Evolutionary conservation across 2,329 filamentous ascomycete species (phyloP), one percentile per base, ranked within the genome.

Genomic region (Fusarium sp.): DNA sequence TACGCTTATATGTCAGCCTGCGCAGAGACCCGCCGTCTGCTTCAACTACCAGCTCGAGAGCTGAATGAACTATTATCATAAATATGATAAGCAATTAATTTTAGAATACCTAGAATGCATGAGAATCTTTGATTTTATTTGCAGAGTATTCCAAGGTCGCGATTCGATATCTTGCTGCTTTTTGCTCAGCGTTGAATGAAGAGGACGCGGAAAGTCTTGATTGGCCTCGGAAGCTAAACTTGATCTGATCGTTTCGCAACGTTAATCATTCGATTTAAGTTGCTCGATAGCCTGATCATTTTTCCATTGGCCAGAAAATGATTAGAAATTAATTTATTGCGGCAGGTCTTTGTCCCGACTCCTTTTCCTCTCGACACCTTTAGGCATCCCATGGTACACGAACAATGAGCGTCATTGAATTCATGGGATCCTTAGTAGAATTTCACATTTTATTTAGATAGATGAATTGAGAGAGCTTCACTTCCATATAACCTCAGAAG

Each of bases 371-470:
- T 38, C 14, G 19, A 38, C 2, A 27, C 3, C 4, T 2, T 18
- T 19, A 33, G 48, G 48, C 48, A 51, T 19, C 29, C 12, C 19
- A 2, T 25, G 11, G 48, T 23, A 19, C 18, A 25, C 48, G 29
- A 51, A 25, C 11, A 10, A 51, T 11, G 3, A 7, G 6, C 16
- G 11, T 49, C 29, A 49, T 25, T 19, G 48, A 35, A 25, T 18
- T 5, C 10, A 31, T 3, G 4, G 0, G 15, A 8, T 11, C 7
- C 1, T 1, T 18, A 5, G 7, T 31, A 12, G 10, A 9, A 12
- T 18, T 48, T 12, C 14, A 29, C 15, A 6, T 16, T 10, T 2
- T 23, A 10, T 12, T 8, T 42, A 12, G 5, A 18, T 16, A 23
- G n/a, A 23, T 25, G 41, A 25, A 42, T 12, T 11, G 10, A n/a